phyloP scores from a whole-genome alignment of 805 yeast genomes.

The Metschnikowia lochheadii region DNA sequence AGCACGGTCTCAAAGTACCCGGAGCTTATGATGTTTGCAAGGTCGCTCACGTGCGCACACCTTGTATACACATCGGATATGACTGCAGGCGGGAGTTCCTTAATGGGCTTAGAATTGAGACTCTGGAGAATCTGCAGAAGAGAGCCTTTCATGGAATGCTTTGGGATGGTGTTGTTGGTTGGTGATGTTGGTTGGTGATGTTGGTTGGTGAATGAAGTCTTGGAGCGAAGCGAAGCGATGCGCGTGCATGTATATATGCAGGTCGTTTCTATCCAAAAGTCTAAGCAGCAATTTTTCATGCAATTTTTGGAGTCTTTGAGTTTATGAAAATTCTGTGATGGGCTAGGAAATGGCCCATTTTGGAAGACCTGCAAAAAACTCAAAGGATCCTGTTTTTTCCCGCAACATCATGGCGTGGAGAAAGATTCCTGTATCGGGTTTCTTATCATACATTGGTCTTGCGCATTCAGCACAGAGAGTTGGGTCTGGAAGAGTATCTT shows the following conservation, averaged over 20 bases:
- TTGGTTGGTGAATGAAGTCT: background rate
- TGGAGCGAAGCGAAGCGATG: conserved; percentile 2
- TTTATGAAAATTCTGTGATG: too few relatives aligned
- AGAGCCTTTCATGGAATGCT: background rate
- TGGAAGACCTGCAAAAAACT: background rate
- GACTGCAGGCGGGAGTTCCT: conserved; percentile 7
- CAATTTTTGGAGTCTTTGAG: background rate
- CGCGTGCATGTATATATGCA: background rate
- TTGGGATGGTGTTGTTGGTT: too few relatives aligned
- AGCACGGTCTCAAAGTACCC: conserved; percentile 27
- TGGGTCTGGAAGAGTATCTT: background rate
- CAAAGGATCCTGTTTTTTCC: background rate
- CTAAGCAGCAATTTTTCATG: too few relatives aligned
- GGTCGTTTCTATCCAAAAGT: background rate
- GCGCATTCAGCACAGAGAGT: conserved; percentile 12
- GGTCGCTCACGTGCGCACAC: conserved; percentile 1
- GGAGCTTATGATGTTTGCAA: conserved; percentile 12
- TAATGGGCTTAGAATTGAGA: conserved; percentile 7
- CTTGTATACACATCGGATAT: conserved; percentile 11
- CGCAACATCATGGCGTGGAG: conserved; percentile 39
- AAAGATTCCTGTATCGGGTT: conserved; percentile 34
- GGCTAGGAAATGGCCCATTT: background rate
- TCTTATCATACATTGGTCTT: conserved; percentile 10
- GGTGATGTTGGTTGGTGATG: background rate
- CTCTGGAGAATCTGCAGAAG: conserved; percentile 6